A percentile compares a stretch with the other conserved stretches of the same genome.
phyloP scores from a whole-genome alignment of 805 yeast species.

The Candida qinlingensis region DNA sequence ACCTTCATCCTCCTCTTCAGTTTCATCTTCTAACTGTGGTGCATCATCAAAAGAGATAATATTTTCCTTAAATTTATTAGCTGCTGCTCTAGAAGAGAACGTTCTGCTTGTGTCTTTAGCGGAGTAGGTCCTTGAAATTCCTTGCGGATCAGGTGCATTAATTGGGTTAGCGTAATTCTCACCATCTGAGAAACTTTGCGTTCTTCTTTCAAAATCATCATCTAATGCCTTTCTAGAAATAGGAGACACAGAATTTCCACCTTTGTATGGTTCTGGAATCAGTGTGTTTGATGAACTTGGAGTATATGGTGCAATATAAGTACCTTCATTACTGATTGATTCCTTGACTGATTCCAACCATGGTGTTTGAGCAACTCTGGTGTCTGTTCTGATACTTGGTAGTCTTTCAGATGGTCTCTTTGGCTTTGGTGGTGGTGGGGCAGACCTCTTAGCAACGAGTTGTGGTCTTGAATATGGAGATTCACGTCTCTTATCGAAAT shows the following conservation, averaged over 20 bases:
- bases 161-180: background rate
- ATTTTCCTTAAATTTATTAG: constrained; percentile 60
- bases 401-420: constrained; percentile 9
- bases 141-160: no score
- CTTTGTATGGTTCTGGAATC: constrained; percentile 37
- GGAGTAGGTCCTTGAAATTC: background rate
- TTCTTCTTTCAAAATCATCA: background rate
- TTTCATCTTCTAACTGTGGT: constrained; percentile 43
- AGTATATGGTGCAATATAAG: constrained; percentile 32
- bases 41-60: constrained; percentile 70
- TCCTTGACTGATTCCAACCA: constrained; percentile 21
- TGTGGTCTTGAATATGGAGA: constrained; percentile 62
- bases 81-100: background rate
- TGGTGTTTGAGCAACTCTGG: constrained; percentile 5
- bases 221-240: constrained; percentile 18
- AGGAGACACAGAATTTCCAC: constrained; percentile 21
- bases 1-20: constrained; percentile 32
- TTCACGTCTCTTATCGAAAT: constrained; percentile 72
- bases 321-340: constrained; percentile 20
- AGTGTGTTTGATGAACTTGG: constrained; percentile 39
- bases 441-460: constrained; percentile 63
- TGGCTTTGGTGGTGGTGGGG: constrained; percentile 69
- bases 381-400: constrained; percentile 2
- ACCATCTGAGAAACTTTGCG: background rate
- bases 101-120: background rate